Base-by-base conservation (phyloP, 192 early-diverging fungal species). In the Thoreauomyces humboldtii region DNA sequence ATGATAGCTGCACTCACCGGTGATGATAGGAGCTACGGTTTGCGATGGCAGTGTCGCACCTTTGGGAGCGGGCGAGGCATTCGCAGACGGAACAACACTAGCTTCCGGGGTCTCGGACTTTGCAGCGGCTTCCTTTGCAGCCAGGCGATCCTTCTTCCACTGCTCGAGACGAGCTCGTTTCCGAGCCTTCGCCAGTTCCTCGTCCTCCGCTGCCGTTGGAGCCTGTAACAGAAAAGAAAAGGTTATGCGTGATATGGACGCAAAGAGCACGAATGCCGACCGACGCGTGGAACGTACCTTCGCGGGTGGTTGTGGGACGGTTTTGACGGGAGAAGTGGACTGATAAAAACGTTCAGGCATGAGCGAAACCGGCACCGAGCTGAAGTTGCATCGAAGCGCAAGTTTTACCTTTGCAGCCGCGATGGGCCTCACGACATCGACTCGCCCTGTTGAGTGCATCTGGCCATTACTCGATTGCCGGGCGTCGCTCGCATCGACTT, bases 101-200 rank as follows among this genome's bases (percentile, higher is more conserved):
- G n/a, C n/a, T n/a, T n/a, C n/a, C n/a, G n/a, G n/a, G n/a, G n/a
- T n/a, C n/a, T n/a, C n/a, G n/a, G n/a, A n/a, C n/a, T 65, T 61
- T 61, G 66, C 74, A 1, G 81, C 72, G 31, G 77, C 53, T 46
- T 46, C 25, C 57, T 83, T 75, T 54, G 74, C 60, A 24, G 66
- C 54, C 65, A 75, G 28, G 33, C 86, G 81, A 65, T 90, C 85
- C 63, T 81, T 84, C 48, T 85, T 72, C 92, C 92, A 97, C 73
- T 89, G 83, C 47, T 90, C 86, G 14, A 95, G 64, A 32, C 89
- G 75, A 77, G 94, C 93, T 57, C 84, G 85, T n/a, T n/a, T n/a
- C 46, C 92, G 68, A 67, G 90, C 85, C 35, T 89, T 77, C 35
- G 82, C 70, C 54, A 84, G 88, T 33, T 89, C 87, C 56, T 88